Evolutionary conservation across 2,329 filamentous ascomycete species (phyloP).

Genomic region (Phoma sp.): DNA sequence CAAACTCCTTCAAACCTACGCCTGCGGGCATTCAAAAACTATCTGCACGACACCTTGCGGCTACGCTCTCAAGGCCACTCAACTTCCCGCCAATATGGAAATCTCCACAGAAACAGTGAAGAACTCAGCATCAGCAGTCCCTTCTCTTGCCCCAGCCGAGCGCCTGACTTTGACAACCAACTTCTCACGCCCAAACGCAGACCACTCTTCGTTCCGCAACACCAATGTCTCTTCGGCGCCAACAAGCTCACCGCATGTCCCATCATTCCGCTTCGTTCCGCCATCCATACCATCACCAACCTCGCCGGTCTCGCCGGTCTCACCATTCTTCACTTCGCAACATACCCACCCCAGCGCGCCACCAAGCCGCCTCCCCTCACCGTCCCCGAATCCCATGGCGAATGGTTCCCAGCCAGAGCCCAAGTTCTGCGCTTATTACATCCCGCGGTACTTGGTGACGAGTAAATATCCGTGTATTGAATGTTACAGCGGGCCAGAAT

Average conservation of each 20-base stretch:
- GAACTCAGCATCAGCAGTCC: constrained; percentile 18
- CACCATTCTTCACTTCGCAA: constrained; percentile 7
- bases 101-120: constrained; percentile 6
- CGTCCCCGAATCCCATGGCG: not conserved
- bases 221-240: not conserved
- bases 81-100: not conserved
- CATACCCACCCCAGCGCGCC: constrained; percentile 7
- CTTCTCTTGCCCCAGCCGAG: constrained; percentile 6
- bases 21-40: constrained; percentile 33
- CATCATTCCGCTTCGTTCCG: constrained; percentile 15
- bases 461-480: constrained; percentile 32
- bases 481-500: constrained; percentile 35
- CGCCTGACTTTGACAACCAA: not conserved
- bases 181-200: not conserved
- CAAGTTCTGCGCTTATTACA: constrained; percentile 31
- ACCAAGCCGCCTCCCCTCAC: not conserved
- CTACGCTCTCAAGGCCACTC: constrained; percentile 19
- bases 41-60: constrained; percentile 40
- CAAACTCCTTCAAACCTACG: constrained; percentile 35
- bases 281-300: constrained; percentile 2
- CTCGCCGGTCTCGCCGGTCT: constrained; percentile 8
- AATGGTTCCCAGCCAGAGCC: no score
- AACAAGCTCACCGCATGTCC: not conserved
- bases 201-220: not conserved
- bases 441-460: constrained; percentile 23